Conservation (phyloP, 2,329 filamentous ascomycete species). For the Trichoderma hamatum region DNA sequence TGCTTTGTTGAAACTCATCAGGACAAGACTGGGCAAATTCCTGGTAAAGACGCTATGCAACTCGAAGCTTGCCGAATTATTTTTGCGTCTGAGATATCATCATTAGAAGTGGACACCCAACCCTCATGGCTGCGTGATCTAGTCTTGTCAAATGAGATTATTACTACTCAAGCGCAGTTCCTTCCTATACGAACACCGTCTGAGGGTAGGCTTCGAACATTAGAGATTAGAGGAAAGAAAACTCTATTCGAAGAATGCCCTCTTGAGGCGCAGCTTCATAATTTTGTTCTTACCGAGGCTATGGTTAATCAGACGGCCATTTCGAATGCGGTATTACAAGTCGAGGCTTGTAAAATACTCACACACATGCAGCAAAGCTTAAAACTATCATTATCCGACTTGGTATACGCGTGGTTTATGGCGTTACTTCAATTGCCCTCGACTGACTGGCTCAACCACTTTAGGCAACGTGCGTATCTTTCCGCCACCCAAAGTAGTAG, state of each 20-base stretch:
- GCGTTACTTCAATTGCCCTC: background rate
- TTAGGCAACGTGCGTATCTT: background rate
- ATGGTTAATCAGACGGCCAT: background rate
- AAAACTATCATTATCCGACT: background rate
- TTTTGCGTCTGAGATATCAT: constrained; percentile 32
- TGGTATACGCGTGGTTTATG: background rate
- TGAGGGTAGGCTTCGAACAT: background rate
- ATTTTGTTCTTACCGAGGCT: background rate
- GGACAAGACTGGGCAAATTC: constrained; percentile 27
- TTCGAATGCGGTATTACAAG: background rate
- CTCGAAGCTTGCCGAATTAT: constrained; percentile 35
- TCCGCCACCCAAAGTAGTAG: background rate
- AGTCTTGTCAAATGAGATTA: background rate
- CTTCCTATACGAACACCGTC: background rate
- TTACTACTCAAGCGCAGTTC: background rate
- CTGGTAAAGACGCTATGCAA: constrained; percentile 30
- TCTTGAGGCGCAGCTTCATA: background rate
- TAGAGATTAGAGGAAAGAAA: background rate
- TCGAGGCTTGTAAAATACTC: background rate
- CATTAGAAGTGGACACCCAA: background rate
- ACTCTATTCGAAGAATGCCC: background rate
- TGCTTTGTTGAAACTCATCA: background rate
- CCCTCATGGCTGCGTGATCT: constrained; percentile 34
- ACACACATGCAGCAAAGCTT: background rate
- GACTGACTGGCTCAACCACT: background rate